These are phyloP conservation scores for Nepenthes mirabilis DNA, from an alignment of 148 eudicot species.

Conservation along the genomic window DNA sequence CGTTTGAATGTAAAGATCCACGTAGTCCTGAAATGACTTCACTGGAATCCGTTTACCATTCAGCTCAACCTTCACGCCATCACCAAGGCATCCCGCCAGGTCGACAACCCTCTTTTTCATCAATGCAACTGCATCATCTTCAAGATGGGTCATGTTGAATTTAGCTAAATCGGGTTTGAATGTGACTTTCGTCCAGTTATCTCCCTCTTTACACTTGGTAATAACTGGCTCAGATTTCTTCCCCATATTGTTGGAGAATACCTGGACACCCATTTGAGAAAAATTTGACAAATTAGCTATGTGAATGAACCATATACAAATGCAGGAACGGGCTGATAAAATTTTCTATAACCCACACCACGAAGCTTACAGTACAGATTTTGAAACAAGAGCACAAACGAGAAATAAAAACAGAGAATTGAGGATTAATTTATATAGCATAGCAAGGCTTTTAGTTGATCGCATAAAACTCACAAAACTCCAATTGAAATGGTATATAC, in stretches of 20 bases:
- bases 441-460: too few species aligned
- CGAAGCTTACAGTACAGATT: too few species aligned
- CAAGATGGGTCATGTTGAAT: slow-evolving; percentile 62
- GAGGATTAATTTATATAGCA: too few species aligned
- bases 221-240: slow-evolving; percentile 53
- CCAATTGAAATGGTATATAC: too few species aligned
- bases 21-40: slow-evolving; percentile 60
- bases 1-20: slow-evolving; percentile 45
- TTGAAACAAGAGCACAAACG: too few species aligned
- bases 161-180: slow-evolving; percentile 81
- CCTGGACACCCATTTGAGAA: slow-evolving; percentile 23
- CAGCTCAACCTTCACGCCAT: slow-evolving; percentile 56
- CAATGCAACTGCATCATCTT: slow-evolving; percentile 80
- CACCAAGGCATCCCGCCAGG: slow-evolving; percentile 84
- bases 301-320: not conserved
- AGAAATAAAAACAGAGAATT: too few species aligned
- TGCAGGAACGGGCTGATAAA: not conserved
- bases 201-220: slow-evolving; percentile 53
- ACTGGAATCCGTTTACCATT: slow-evolving; percentile 52
- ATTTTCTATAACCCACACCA: too few species aligned
- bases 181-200: slow-evolving; percentile 90
- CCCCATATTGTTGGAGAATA: slow-evolving; percentile 68
- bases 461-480: too few species aligned
- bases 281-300: too few species aligned
- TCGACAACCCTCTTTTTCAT: slow-evolving; percentile 93